Conservation (phyloP, 805 yeast species). For the Yarrowia deformans region DNA sequence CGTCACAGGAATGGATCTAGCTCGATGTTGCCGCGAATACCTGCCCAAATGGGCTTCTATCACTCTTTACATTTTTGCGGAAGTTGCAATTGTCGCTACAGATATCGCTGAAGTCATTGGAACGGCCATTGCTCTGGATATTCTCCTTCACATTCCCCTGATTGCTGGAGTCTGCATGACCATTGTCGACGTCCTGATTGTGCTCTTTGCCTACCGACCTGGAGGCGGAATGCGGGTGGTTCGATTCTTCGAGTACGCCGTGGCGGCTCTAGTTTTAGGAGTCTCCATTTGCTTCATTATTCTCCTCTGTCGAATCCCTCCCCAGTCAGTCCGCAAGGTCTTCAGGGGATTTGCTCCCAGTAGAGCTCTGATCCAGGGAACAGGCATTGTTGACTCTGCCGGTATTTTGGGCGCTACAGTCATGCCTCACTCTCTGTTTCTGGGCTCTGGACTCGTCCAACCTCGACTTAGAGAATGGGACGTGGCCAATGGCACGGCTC, state of each 20-base stretch:
- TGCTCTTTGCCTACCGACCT: slow-evolving; percentile 86
- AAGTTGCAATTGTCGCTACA: slow-evolving; percentile 90
- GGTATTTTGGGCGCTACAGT: slow-evolving; percentile 94
- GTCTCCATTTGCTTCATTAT: slow-evolving; percentile 87
- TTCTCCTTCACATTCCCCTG: slow-evolving; percentile 79
- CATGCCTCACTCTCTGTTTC: slow-evolving; percentile 90
- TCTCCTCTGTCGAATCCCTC: slow-evolving; percentile 74
- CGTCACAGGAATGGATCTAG: slow-evolving; percentile 92
- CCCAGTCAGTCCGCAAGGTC: slow-evolving; percentile 62
- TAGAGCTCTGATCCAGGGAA: slow-evolving; percentile 57
- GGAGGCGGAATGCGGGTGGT: slow-evolving; percentile 80
- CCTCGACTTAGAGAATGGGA: slow-evolving; percentile 84
- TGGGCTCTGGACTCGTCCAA: slow-evolving; percentile 90
- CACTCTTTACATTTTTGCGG: slow-evolving; percentile 77
- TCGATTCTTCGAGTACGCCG: slow-evolving; percentile 81
- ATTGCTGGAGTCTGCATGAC: slow-evolving; percentile 85
- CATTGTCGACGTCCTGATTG: slow-evolving; percentile 82
- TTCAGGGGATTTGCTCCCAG: slow-evolving; percentile 72
- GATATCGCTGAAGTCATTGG: slow-evolving; percentile 98
- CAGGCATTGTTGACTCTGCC: slow-evolving; percentile 78
- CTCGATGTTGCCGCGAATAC: slow-evolving; percentile 82
- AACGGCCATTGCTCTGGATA: slow-evolving; percentile 92
- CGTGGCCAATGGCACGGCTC: slow-evolving; percentile 61
- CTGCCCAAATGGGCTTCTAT: slow-evolving; percentile 61
- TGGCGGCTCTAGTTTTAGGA: slow-evolving; percentile 74